Base-by-base conservation (phyloP, 352 stramenopile genomes). In the Phytopythium litorale region DNA sequence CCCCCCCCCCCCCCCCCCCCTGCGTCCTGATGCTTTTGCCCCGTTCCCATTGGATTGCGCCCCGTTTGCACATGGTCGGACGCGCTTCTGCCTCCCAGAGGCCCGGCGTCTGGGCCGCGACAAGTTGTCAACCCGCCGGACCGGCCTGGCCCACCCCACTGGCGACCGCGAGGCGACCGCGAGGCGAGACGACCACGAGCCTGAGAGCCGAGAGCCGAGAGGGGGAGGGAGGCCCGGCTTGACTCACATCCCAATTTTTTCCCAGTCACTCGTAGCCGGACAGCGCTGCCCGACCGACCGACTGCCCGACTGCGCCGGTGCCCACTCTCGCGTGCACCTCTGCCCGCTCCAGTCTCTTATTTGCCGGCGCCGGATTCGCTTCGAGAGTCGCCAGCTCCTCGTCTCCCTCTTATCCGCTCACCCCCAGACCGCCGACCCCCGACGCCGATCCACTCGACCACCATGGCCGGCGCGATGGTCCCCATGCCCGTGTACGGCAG, bases 401-500 rank as follows among this genome's bases (percentile, higher is more conserved):
- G 15, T 19, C 35, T 15, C 18, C 40, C 1, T 46, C 40, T 46
- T 46, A 46, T 40, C 35, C 38, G 9, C 38, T 45, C 0, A 45
- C 15, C 16, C 38, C 16, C 16, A 45, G 38, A 45, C 38, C 15
- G 1, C 37, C 37, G 12, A 45, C 13, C n/a, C 12, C 2, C 38
- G 11, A 45, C 38, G 3, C 25, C 25, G 25, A 3, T 28, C 25
- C 25, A 18, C 38, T 19, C 40, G 40, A 21, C 71, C 48, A 60
- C n/a, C 32, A 75, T 76, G 66, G 71, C 62, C 43, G 63, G 53
- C 35, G 33, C 73, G 48, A 75, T 73, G 54, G 67, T 42, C 30
- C 66, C 70, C 40, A 63, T 73, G 4, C 56, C 69, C 12, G 79
- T 67, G 55, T 81, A 83, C 64, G 70, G 65, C 66, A 86, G 66